Percentiles rank a stretch among this genome's conserved stretches.
Conservation (phyloP, 805 yeast species). For the Peterozyma toletana region DNA sequence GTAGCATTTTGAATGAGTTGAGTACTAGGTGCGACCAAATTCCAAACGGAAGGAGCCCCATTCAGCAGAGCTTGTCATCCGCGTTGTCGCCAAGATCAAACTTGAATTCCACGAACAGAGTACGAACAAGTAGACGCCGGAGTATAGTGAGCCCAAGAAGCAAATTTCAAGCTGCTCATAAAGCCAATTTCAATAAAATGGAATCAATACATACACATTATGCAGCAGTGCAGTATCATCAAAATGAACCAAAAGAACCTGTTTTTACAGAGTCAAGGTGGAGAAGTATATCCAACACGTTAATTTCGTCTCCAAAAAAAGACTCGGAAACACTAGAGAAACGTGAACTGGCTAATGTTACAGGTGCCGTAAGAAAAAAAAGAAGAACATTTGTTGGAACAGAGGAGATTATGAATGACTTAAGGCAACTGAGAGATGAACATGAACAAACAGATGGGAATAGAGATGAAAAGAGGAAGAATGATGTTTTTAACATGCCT, state of each 20-base stretch:
- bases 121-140: constrained; percentile 14
- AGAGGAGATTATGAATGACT: constrained; percentile 4
- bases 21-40: constrained; percentile 33
- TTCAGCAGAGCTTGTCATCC: background rate
- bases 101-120: constrained; percentile 1
- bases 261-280: background rate
- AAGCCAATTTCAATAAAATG: constrained; percentile 41
- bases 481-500: background rate
- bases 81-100: constrained; percentile 5
- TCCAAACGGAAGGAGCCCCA: constrained; percentile 11
- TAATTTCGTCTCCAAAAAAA: background rate
- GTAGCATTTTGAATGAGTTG: constrained; percentile 37
- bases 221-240: constrained; percentile 23
- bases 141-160: constrained; percentile 10
- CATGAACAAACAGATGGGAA: constrained; percentile 3
- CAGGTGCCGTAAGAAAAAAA: constrained; percentile 1
- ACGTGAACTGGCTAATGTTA: background rate
- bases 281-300: background rate
- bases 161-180: constrained; percentile 32
- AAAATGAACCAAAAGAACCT: background rate
- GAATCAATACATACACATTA: constrained; percentile 43
- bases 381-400: constrained; percentile 7
- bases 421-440: background rate
- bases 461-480: constrained; percentile 1
- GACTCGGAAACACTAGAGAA: background rate